phyloP scores from a whole-genome alignment of 805 yeast genomes.

The Tetrapisispora iriomotensis region DNA sequence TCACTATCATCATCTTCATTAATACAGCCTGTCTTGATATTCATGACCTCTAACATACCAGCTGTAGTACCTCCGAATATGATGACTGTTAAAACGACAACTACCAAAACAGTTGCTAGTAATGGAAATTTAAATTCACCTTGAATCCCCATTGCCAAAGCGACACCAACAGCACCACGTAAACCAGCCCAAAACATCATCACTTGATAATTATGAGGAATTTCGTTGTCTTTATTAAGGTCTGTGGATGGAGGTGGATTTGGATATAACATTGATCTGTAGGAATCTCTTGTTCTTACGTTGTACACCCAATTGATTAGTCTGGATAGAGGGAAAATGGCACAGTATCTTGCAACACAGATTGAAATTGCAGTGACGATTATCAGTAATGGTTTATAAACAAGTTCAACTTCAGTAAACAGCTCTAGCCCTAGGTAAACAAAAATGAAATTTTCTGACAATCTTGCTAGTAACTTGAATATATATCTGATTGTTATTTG shows the following conservation, averaged over 20 bases:
- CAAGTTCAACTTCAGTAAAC: conserved; percentile 92
- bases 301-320: conserved; percentile 72
- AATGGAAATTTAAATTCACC: conserved; percentile 86
- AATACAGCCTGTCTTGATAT: conserved; percentile 83
- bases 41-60: conserved; percentile 90
- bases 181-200: conserved; percentile 99
- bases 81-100: conserved; percentile 91
- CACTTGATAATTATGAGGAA: conserved; percentile 91
- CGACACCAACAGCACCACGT: conserved; percentile 99
- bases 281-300: conserved; percentile 41
- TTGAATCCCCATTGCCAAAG: conserved; percentile 92
- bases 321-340: conserved; percentile 88
- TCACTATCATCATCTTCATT: conserved; percentile 71
- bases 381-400: conserved; percentile 86
- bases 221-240: conserved; percentile 58
- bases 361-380: conserved; percentile 83
- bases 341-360: conserved; percentile 93
- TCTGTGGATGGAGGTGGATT: conserved; percentile 1
- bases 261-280: conserved; percentile 26
- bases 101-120: conserved; percentile 90
- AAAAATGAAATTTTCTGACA: conserved; percentile 93
- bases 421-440: conserved; percentile 88
- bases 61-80: conserved; percentile 98
- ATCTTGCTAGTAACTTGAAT: conserved; percentile 87
- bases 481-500: conserved; percentile 94